These are phyloP conservation scores for Aspergillus novofumigatus DNA, from an alignment of 2,329 filamentous ascomycete genomes.

Conservation along the genomic window DNA sequence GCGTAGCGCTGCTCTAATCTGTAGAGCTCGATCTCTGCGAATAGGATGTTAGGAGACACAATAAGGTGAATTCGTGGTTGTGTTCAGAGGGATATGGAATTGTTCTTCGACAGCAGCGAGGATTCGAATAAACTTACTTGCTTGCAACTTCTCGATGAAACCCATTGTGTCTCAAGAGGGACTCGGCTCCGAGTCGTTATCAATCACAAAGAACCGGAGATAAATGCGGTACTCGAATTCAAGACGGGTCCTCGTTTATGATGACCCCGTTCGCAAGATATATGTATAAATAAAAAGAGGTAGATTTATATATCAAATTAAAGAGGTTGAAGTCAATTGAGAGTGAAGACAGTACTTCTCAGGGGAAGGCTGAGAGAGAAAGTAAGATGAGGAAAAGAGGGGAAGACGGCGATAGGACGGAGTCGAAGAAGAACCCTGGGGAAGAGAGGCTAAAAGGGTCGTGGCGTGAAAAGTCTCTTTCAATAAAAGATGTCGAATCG, in stretches of 20 bases:
- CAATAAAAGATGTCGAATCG: background rate
- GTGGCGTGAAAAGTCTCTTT: background rate
- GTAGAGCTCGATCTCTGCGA: slow-evolving; percentile 75
- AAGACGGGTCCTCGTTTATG: background rate
- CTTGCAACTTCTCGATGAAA: slow-evolving; percentile 49
- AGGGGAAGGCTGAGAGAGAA: background rate
- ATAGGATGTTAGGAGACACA: slow-evolving; percentile 7
- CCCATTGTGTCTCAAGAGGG: slow-evolving; percentile 37
- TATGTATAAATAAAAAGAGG: background rate
- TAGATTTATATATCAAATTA: background rate
- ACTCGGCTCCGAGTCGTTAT: background rate
- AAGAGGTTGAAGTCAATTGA: background rate
- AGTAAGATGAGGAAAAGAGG: background rate
- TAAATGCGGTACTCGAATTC: background rate
- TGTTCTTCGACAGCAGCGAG: background rate
- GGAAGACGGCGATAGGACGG: background rate
- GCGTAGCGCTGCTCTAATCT: slow-evolving; percentile 94
- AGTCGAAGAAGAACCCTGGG: background rate
- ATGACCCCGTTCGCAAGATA: background rate
- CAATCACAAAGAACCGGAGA: background rate
- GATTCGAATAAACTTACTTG: slow-evolving; percentile 38
- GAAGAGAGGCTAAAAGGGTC: background rate
- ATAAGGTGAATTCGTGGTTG: background rate
- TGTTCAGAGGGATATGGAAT: background rate
- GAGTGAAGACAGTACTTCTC: background rate